Evolutionary conservation across 2,329 filamentous ascomycete species (phyloP).

Genomic region (Xylariales sp.): DNA sequence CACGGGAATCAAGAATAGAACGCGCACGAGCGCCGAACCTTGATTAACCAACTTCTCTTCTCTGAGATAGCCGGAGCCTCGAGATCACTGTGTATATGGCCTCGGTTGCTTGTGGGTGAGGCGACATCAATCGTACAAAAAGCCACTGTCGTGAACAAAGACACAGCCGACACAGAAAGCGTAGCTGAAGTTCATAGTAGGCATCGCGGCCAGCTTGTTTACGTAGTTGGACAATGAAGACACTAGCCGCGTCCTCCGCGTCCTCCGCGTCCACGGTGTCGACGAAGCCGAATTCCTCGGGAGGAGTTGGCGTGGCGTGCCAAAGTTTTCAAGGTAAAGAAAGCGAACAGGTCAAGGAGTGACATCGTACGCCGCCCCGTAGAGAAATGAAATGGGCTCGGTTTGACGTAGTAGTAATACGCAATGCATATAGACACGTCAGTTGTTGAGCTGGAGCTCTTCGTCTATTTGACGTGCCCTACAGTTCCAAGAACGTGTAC

Average conservation of each 20-base stretch:
- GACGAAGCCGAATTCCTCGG: constrained; percentile 41
- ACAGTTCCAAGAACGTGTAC: constrained; percentile 48
- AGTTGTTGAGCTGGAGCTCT: too few species aligned
- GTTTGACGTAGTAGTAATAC: constrained; percentile 38
- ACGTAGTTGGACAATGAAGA: constrained; percentile 52
- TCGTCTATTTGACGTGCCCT: too few species aligned
- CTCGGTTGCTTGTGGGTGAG: neutral
- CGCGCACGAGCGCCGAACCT: constrained; percentile 15
- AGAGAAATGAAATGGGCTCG: constrained; percentile 31
- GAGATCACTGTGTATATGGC: neutral
- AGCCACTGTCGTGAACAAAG: constrained; percentile 46
- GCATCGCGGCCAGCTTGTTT: constrained; percentile 55
- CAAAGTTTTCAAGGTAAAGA: constrained; percentile 43
- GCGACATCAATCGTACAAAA: constrained; percentile 32
- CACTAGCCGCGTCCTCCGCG: constrained; percentile 40
- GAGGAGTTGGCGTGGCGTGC: constrained; percentile 44
- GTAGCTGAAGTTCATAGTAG: constrained; percentile 53
- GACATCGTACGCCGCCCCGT: constrained; percentile 42
- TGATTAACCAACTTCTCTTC: constrained; percentile 5
- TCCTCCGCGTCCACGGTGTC: constrained; percentile 34
- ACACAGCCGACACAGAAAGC: constrained; percentile 50
- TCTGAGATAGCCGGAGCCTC: neutral
- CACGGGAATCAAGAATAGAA: constrained; percentile 29
- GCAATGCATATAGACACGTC: too few species aligned
- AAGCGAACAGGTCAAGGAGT: constrained; percentile 43